phyloP scores from a whole-genome alignment of 176 grass and related monocot species.

The Calamus simplicifolius region DNA sequence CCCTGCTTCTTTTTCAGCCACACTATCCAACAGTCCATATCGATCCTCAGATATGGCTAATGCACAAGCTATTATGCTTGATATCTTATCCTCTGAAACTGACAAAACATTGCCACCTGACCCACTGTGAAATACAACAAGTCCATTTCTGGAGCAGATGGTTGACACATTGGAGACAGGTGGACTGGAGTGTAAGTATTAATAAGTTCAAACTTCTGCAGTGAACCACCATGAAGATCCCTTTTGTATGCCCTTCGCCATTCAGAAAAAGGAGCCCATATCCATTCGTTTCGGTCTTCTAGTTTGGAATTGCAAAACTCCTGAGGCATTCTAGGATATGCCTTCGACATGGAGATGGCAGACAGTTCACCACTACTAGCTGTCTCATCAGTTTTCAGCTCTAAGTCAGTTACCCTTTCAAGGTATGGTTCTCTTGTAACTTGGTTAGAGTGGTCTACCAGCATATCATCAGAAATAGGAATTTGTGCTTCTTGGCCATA shows the following conservation, averaged over 20 bases:
- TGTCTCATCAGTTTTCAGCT: not conserved
- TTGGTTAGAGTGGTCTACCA: constrained; percentile 23
- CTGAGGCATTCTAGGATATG: constrained; percentile 12
- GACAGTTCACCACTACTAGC: not conserved
- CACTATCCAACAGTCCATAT: too few species aligned
- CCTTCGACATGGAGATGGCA: constrained; percentile 15
- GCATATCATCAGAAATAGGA: constrained; percentile 19
- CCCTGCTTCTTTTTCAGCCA: too few species aligned
- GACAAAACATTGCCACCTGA: too few species aligned
- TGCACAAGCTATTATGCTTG: too few species aligned
- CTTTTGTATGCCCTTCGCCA: constrained; percentile 52
- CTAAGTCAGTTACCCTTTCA: not conserved
- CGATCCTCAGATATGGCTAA: too few species aligned
- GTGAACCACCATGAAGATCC: constrained; percentile 40
- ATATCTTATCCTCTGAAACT: too few species aligned
- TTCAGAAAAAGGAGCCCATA: constrained; percentile 68
- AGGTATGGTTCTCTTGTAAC: constrained; percentile 14
- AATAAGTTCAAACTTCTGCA: constrained; percentile 50
- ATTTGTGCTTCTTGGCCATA: constrained; percentile 21
- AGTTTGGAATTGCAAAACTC: constrained; percentile 25
- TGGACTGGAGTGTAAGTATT: constrained; percentile 67
- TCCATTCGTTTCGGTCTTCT: constrained; percentile 56
- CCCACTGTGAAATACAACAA: too few species aligned
- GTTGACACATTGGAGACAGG: constrained; percentile 41
- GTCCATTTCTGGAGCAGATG: constrained; percentile 20